phyloP scores from a whole-genome alignment of 176 grass and related monocot species.

The Thalia dealbata region DNA sequence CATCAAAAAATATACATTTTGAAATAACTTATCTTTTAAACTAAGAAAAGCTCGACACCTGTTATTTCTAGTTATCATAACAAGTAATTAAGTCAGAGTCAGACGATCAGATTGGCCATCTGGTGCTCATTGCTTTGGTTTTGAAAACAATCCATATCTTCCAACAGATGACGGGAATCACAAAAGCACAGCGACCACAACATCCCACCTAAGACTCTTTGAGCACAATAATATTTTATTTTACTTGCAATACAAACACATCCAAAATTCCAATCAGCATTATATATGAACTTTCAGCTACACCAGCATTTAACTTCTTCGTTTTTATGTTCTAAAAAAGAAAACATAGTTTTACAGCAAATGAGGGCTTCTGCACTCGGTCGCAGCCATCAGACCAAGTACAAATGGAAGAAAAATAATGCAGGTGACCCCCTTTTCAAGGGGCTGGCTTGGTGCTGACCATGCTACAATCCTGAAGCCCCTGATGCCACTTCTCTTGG shows the following conservation, averaged over 20 bases:
- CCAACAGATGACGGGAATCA: neutral
- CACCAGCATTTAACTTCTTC: neutral
- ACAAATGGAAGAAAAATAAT: neutral
- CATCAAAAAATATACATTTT: no score
- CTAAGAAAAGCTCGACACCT: no score
- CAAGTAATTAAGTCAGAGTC: no score
- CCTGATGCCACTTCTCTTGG: neutral
- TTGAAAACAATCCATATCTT: no score
- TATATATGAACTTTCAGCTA: neutral
- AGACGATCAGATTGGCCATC: no score
- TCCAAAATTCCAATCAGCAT: neutral
- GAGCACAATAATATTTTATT: neutral
- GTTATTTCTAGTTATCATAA: no score
- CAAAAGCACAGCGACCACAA: neutral
- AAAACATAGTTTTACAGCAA: neutral
- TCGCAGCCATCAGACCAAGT: neutral
- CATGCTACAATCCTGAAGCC: neutral
- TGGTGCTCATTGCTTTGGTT: no score
- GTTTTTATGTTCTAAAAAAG: neutral
- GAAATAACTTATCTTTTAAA: no score
- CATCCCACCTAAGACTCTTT: neutral
- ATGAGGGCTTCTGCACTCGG: neutral
- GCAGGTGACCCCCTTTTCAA: neutral
- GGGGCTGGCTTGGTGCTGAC: neutral
- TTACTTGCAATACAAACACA: neutral